Evolutionary conservation across 805 yeast species (phyloP).

Genomic region (Kluyveromyces nonfermentans): DNA sequence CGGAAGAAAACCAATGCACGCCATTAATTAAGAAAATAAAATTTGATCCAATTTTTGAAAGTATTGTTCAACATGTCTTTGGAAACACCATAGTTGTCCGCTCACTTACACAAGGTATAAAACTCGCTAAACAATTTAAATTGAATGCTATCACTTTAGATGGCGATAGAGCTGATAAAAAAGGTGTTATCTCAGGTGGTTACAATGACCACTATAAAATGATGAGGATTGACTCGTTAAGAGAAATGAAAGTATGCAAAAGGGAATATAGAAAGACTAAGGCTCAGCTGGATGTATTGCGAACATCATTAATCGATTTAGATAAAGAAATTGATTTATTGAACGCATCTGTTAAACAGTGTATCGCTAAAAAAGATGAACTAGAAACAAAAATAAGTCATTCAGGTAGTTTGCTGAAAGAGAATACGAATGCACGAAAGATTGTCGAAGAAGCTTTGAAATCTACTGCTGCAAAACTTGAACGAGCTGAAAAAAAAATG

Average conservation of each 20-base stretch:
- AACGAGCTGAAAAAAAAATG: slow-evolving; percentile 29
- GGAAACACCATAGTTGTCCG: slow-evolving; percentile 72
- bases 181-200: slow-evolving; percentile 86
- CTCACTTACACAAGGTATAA: slow-evolving; percentile 58
- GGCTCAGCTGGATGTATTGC: slow-evolving; percentile 35
- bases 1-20: slow-evolving; percentile 44
- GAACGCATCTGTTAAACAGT: slow-evolving; percentile 35
- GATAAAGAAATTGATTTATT: slow-evolving; percentile 45
- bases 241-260: slow-evolving; percentile 43
- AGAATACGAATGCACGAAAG: slow-evolving; percentile 33
- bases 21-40: slow-evolving; percentile 73
- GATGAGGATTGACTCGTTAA: slow-evolving; percentile 65
- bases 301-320: slow-evolving; percentile 33
- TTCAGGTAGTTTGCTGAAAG: slow-evolving; percentile 34
- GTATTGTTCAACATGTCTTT: slow-evolving; percentile 71
- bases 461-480: slow-evolving; percentile 30
- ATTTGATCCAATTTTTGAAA: slow-evolving; percentile 44
- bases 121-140: slow-evolving; percentile 49
- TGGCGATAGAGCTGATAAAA: slow-evolving; percentile 81
- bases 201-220: slow-evolving; percentile 52
- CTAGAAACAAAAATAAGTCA: slow-evolving; percentile 36
- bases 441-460: slow-evolving; percentile 37
- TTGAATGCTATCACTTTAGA: slow-evolving; percentile 79
- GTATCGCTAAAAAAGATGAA: slow-evolving; percentile 34
- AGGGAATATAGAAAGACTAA: slow-evolving; percentile 13